Evolutionary conservation across 345 rosid genomes (phyloP), one percentile per base, ranked within the genome.

Genomic region (Brassica rapa): DNA sequence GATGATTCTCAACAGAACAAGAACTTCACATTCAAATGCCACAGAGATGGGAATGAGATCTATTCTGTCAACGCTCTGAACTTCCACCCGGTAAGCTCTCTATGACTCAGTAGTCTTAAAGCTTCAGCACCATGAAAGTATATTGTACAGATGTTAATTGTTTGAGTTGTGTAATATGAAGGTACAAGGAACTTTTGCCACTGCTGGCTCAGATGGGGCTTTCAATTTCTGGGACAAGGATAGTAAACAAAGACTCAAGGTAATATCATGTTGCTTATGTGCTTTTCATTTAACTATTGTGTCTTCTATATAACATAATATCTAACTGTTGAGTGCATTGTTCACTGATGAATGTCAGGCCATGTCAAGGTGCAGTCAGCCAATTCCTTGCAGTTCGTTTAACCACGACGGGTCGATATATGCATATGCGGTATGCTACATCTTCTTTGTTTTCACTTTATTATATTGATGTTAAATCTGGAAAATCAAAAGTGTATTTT

Each of bases 151-250:
- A 33, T 70, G 55, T 33, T 75, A 71, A 76, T 32, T 12, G 16
- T 23, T 72, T 72, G 62, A 57, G 49, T 51, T 64, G 27, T 37
- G 66, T 53, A 3, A 24, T 77, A 5, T 71, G 56, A 83, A 96
- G 99, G 82, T 89, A 71, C 93, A 90, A 80, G 98, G 93, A 75
- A 96, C 99, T 19, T 93, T 96, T 87, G 96, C 98, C 37, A 96
- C 99, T 35, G 94, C 99, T 39, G 97, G 99, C 29, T 96, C 99
- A 12, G 98, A 96, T 80, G 99, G 98, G 39, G 91, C 97, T 63
- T 93, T 96, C 83, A 91, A 91, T 75, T 96, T 96, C 80, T 96
- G 99, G 99, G 99, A 96, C 86, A 96, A 96, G 87, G 99, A 96
- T 78, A 96, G 98, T 73, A 96, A 96, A 80, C 99, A 96, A 79